A percentile compares a stretch with the other conserved stretches of the same genome.
phyloP scores from a whole-genome alignment of 208 protist species.

The Trichomonas vaginalis region DNA sequence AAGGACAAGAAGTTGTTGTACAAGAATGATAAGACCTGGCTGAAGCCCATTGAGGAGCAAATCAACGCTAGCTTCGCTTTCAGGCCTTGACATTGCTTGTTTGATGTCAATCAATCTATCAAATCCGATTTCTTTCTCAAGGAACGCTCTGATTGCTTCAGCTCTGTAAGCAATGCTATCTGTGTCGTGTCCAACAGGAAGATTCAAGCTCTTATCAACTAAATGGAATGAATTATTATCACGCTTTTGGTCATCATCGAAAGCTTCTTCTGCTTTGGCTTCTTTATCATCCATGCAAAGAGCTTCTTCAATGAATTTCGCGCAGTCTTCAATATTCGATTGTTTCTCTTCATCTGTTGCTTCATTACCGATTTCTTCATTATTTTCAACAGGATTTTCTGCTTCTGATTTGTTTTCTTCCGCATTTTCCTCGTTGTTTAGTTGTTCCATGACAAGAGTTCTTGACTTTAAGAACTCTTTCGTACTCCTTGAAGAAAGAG shows the following conservation, averaged over 20 bases:
- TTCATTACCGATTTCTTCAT: not conserved
- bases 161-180: not conserved
- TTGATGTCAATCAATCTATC: not conserved
- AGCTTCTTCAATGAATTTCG: not conserved
- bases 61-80: not conserved
- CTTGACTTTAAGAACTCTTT: not conserved
- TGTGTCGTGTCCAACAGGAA: not conserved
- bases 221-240: not conserved
- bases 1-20: not conserved
- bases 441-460: not conserved
- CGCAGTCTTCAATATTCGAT: not conserved
- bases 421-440: not conserved
- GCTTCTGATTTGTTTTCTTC: not conserved
- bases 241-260: not conserved
- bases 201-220: not conserved
- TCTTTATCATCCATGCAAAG: not conserved
- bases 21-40: not conserved
- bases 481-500: not conserved
- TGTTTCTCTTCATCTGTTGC: not conserved
- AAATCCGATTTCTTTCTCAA: not conserved
- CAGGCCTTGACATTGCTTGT: not conserved
- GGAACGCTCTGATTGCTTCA: slow-evolving; percentile 9
- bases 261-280: not conserved
- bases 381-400: not conserved
- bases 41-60: not conserved